Conservation (phyloP, 495 filamentous ascomycete species). For the Podospora sp. region DNA sequence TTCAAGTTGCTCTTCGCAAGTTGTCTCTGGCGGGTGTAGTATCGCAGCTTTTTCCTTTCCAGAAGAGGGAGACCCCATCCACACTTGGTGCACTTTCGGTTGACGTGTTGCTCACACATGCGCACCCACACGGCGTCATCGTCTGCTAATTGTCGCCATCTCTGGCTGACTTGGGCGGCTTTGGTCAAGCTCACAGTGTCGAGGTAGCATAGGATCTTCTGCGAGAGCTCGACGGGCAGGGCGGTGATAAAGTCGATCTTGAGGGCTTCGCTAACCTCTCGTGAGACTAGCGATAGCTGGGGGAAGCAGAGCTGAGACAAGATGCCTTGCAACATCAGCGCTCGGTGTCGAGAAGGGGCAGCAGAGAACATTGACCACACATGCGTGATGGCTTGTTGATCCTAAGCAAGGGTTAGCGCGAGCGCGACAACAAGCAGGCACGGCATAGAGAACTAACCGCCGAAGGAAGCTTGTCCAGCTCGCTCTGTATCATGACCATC, state of each 20-base stretch:
- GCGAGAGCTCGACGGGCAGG: constrained; percentile 85
- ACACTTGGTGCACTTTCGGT: constrained; percentile 94
- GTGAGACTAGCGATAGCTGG: constrained; percentile 88
- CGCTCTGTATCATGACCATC: constrained; percentile 90
- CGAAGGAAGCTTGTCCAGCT: constrained; percentile 78
- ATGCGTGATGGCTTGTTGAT: constrained; percentile 88
- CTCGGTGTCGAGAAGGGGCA: constrained; percentile 87
- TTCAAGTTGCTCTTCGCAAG: constrained; percentile 36
- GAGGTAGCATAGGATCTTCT: constrained; percentile 89
- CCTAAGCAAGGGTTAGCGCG: constrained; percentile 13
- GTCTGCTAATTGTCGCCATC: constrained; percentile 86
- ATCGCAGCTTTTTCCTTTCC: constrained; percentile 83
- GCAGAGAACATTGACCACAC: constrained; percentile 98
- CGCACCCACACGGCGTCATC: constrained; percentile 98
- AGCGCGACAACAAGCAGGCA: background rate
- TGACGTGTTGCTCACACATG: constrained; percentile 98
- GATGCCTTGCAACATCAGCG: constrained; percentile 93
- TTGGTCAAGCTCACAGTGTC: constrained; percentile 97
- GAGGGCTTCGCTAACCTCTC: constrained; percentile 84
- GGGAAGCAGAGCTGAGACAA: constrained; percentile 96
- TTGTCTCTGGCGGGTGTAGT: constrained; percentile 82
- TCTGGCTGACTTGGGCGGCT: constrained; percentile 88
- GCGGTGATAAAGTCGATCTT: constrained; percentile 93
- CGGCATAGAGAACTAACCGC: constrained; percentile 42
- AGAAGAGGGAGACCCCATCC: constrained; percentile 91